Percentiles rank a stretch among this genome's conserved stretches.
These are phyloP conservation scores for Chaetomium olivaceum DNA, from an alignment of 2,329 filamentous ascomycete species.

Conservation along the genomic window DNA sequence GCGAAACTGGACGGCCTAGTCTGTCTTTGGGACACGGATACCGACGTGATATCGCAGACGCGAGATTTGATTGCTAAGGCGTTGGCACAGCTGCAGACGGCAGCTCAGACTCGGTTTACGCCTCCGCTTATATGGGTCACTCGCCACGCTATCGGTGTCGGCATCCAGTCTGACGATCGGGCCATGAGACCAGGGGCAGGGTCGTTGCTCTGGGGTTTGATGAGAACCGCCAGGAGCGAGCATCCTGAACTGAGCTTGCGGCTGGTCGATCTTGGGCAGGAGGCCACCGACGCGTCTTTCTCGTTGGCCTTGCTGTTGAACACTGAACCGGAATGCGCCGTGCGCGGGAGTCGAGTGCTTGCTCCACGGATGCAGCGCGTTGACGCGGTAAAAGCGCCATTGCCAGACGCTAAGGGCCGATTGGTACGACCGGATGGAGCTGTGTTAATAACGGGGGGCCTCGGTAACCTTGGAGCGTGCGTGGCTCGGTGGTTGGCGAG, in stretches of 20 bases:
- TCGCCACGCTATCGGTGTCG: background rate
- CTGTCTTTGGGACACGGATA: background rate
- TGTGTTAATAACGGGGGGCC: background rate
- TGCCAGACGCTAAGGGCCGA: background rate
- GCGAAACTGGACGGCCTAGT: background rate
- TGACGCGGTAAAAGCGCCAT: background rate
- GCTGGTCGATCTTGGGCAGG: background rate
- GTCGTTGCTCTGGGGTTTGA: background rate
- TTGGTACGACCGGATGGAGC: background rate
- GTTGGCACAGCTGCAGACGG: background rate
- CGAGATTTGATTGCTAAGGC: background rate
- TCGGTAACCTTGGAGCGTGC: background rate
- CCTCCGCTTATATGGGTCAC: background rate
- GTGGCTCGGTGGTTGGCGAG: background rate
- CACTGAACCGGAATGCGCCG: background rate
- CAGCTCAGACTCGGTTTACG: background rate
- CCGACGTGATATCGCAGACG: background rate
- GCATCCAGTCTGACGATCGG: background rate
- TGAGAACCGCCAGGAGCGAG: background rate
- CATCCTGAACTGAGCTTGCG: background rate
- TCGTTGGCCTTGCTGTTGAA: background rate
- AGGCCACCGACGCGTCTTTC: background rate
- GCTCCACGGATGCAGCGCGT: background rate
- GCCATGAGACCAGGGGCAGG: background rate
- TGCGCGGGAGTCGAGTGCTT: background rate